Conservation (phyloP, 768 basidiomycete genomes). For the Boletus reticulatus region DNA sequence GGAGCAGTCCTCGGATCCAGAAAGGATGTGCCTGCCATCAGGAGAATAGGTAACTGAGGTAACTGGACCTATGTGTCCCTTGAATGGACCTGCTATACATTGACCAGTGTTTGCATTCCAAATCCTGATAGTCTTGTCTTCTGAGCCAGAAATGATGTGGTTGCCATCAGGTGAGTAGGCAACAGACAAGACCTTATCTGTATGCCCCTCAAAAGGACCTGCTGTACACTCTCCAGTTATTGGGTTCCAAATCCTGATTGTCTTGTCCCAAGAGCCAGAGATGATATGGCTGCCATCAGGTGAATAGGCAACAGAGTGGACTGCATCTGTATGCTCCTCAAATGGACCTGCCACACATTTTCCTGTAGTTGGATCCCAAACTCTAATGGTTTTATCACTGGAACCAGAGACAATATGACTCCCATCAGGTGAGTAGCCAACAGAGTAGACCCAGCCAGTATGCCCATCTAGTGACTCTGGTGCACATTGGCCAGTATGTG, state of each 20-base stretch:
- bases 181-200: constrained; percentile 7
- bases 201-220: constrained; percentile 22
- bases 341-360: constrained; percentile 17
- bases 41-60: constrained; percentile 14
- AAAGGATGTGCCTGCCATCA: constrained; percentile 14
- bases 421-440: constrained; percentile 30
- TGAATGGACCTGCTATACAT: constrained; percentile 15
- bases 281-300: constrained; percentile 18
- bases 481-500: constrained; percentile 7
- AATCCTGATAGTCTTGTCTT: constrained; percentile 14
- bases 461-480: constrained; percentile 4
- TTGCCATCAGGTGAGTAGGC: constrained; percentile 20
- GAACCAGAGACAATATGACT: constrained; percentile 20
- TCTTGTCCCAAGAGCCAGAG: constrained; percentile 26
- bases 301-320: constrained; percentile 23
- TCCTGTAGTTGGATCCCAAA: constrained; percentile 20
- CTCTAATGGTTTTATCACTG: constrained; percentile 17
- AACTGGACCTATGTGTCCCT: constrained; percentile 6
- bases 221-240: constrained; percentile 14
- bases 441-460: constrained; percentile 6
- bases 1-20: constrained; percentile 13
- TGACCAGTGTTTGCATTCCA: constrained; percentile 17
- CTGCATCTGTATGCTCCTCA: constrained; percentile 15
- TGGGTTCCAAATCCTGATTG: constrained; percentile 21
- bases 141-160: constrained; percentile 16